Evolutionary conservation across 345 rosid species (phyloP).

Genomic region (Murraya koenigii): DNA sequence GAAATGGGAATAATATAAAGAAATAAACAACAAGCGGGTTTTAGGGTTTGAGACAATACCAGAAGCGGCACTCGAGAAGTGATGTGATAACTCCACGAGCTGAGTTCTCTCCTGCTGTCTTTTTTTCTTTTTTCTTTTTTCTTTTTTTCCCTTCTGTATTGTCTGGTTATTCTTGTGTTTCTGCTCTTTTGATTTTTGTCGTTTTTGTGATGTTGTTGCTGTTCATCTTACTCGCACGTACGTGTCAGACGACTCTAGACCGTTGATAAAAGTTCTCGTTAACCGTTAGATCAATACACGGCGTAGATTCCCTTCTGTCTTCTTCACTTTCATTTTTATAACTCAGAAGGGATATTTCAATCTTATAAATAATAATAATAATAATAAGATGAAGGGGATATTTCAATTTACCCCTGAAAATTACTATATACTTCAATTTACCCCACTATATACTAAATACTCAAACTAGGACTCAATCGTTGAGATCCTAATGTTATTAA

Average conservation of each 20-base stretch:
- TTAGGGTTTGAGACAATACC: constrained; percentile 20
- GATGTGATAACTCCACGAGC: not conserved
- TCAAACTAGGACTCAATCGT: too few species aligned
- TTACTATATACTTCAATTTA: too few species aligned
- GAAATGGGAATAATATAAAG: not conserved
- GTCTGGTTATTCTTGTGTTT: not conserved
- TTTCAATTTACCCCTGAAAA: too few species aligned
- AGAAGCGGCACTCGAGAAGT: not conserved
- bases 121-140: not conserved
- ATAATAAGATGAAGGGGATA: too few species aligned
- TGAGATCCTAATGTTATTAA: too few species aligned
- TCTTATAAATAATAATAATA: too few species aligned
- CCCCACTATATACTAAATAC: too few species aligned
- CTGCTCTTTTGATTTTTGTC: not conserved
- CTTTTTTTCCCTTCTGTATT: too few species aligned
- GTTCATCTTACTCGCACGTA: not conserved
- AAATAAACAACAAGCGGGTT: not conserved
- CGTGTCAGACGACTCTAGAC: not conserved
- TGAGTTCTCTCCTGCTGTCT: not conserved
- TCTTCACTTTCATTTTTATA: too few species aligned
- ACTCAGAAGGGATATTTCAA: too few species aligned
- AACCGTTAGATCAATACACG: not conserved
- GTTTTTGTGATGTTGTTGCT: not conserved
- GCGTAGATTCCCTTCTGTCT: too few species aligned
- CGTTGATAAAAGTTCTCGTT: not conserved